Evolutionary conservation across 2,329 filamentous ascomycete species (phyloP), one percentile per base, ranked within the genome.

Genomic region (Cladosporium sp.): DNA sequence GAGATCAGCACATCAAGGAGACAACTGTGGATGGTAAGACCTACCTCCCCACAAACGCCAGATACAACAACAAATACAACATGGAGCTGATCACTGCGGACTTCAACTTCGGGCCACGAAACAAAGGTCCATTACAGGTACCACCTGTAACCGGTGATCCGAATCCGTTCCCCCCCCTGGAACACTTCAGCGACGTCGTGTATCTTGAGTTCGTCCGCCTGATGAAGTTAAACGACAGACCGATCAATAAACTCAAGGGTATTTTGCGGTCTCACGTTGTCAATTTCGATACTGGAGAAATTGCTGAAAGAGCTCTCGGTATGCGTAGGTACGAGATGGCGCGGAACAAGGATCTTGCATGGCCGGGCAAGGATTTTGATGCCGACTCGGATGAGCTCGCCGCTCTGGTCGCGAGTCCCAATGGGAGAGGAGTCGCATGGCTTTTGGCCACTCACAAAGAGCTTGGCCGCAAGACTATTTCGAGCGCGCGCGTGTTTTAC

Each of bases 341-440:
- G 35, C 5, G 5, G 9, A 9, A 27, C 6, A 20, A 32, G 32
- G 22, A 42, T 4, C 12, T 25, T 30, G 16, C 36, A 7, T 48
- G 38, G 9, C 41, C 41, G 11, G 41, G 41, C 41, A 16, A n/a
- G 2, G 30, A 30, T 12, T 43, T 43, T 11, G 41, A 19, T 8
- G 19, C n/a, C 6, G 46, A 47, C n/a, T 40, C 36, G 9, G 45
- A 52, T 4, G 46, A 43, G 6, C 42, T 43, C 19, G 27, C 36
- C 11, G 50, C 53, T 12, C 36, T 57, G 7, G 16, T 57, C n/a
- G 50, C 42, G n/a, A 52, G 51, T 13, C 51, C 53, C 13, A 41
- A 50, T 42, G 55, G 43, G 9, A 19, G 20, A 11, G 53, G 48
- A 9, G 41, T 42, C n/a, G 51, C 53, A 1, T 53, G 36, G 36